phyloP scores from a whole-genome alignment of 2,329 filamentous ascomycete genomes.

The Aquanectria penicillioides region DNA sequence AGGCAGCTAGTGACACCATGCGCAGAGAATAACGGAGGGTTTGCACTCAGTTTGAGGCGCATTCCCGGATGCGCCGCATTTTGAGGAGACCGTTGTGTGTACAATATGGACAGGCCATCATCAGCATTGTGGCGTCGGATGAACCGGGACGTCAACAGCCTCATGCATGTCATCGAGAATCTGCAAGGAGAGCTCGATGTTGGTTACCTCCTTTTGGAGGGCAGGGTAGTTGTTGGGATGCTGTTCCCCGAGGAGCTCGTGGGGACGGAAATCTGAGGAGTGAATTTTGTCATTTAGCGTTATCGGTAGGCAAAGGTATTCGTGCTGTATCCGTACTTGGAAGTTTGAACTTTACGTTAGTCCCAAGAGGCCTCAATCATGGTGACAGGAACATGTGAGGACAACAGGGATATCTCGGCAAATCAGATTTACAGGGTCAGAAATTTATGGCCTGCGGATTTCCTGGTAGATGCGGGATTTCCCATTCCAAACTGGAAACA shows the following conservation, averaged over 20 bases:
- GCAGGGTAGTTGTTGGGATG: neutral
- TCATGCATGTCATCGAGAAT: neutral
- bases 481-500: too few relatives aligned
- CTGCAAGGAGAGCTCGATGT: neutral
- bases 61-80: too few relatives aligned
- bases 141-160: neutral
- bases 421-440: too few relatives aligned
- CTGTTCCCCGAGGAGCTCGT: neutral
- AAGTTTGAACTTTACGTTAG: too few relatives aligned
- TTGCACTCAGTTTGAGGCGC: conserved; percentile 5
- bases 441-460: too few relatives aligned
- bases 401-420: too few relatives aligned
- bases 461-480: too few relatives aligned
- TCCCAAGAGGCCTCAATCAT: too few relatives aligned
- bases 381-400: too few relatives aligned
- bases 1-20: neutral
- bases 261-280: too few relatives aligned
- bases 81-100: conserved; percentile 24
- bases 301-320: conserved; percentile 12
- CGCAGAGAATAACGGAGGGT: conserved; percentile 7
- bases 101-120: conserved; percentile 25
- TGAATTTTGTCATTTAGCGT: conserved; percentile 25
- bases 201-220: neutral
- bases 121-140: neutral
- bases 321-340: neutral